phyloP scores from a whole-genome alignment of 306 rosid genomes.

The Ochetophila trinervis region DNA sequence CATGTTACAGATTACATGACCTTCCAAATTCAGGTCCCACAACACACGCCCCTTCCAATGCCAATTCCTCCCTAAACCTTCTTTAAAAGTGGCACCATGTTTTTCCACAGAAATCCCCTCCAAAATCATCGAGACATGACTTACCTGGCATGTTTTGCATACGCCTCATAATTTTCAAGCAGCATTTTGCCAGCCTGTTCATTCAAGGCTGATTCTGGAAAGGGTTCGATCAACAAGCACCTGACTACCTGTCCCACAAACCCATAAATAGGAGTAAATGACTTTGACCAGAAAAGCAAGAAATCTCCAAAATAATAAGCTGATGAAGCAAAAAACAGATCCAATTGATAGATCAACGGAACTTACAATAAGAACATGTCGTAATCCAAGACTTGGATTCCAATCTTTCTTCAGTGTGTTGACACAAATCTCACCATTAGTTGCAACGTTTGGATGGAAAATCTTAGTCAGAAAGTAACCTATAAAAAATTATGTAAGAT shows the following conservation, averaged over 20 bases:
- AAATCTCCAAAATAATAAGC: slow-evolving; percentile 1
- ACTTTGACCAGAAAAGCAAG: slow-evolving; percentile 14
- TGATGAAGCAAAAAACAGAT: neutral
- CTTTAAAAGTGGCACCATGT: no score
- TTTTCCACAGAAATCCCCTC: no score
- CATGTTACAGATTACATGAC: slow-evolving; percentile 10
- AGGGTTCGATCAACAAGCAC: slow-evolving; percentile 97
- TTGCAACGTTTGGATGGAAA: slow-evolving; percentile 91
- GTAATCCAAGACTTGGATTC: slow-evolving; percentile 93
- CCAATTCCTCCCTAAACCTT: no score
- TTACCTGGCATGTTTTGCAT: slow-evolving; percentile 97
- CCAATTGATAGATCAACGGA: slow-evolving; percentile 2
- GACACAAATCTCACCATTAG: slow-evolving; percentile 93
- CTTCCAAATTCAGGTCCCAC: no score
- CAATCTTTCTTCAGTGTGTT: slow-evolving; percentile 95
- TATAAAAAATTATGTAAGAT: slow-evolving; percentile 30
- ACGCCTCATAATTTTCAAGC: slow-evolving; percentile 90
- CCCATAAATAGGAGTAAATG: slow-evolving; percentile 1
- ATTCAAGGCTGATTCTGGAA: slow-evolving; percentile 96
- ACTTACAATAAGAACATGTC: slow-evolving; percentile 88
- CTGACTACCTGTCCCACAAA: slow-evolving; percentile 75
- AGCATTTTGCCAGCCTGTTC: slow-evolving; percentile 95
- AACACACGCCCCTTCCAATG: no score
- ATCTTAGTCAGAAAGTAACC: slow-evolving; percentile 91
- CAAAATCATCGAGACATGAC: slow-evolving; percentile 15